Evolutionary conservation across 1,284 basidiomycete species (phyloP).

Genomic region (Vanrija sp.): DNA sequence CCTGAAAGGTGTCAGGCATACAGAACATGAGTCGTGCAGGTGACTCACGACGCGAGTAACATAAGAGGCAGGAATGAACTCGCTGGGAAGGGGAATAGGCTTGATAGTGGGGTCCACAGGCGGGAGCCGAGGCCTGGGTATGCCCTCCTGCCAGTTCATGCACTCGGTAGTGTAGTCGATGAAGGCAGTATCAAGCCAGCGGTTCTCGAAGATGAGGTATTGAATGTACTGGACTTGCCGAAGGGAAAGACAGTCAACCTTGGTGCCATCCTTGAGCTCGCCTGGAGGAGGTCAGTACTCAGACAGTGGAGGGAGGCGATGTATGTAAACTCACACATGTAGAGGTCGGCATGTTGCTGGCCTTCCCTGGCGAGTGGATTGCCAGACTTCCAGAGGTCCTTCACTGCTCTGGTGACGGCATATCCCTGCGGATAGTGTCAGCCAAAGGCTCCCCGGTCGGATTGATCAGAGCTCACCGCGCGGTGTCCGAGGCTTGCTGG

Average conservation of each 20-base stretch:
- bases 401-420: background rate
- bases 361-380: conserved; percentile 67
- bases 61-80: conserved; percentile 2
- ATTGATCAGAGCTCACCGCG: too few species aligned
- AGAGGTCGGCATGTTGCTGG: conserved; percentile 63
- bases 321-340: conserved; percentile 56
- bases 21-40: background rate
- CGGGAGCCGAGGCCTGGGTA: background rate
- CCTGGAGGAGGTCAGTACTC: conserved; percentile 1
- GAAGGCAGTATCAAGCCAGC: conserved; percentile 56
- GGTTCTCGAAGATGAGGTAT: conserved; percentile 74
- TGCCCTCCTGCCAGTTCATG: background rate
- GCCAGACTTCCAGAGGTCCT: background rate
- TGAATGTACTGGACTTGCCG: conserved; percentile 77
- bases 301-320: background rate
- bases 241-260: conserved; percentile 70
- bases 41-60: conserved; percentile 16
- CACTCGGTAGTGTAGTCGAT: conserved; percentile 6
- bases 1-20: too few species aligned
- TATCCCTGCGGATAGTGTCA: too few species aligned
- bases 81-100: conserved; percentile 18
- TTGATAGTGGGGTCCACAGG: conserved; percentile 4
- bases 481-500: background rate
- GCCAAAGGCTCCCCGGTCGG: too few species aligned
- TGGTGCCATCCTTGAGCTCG: conserved; percentile 27